Conservation (phyloP, 352 stramenopile species). For the Pythium scleroteichum region DNA sequence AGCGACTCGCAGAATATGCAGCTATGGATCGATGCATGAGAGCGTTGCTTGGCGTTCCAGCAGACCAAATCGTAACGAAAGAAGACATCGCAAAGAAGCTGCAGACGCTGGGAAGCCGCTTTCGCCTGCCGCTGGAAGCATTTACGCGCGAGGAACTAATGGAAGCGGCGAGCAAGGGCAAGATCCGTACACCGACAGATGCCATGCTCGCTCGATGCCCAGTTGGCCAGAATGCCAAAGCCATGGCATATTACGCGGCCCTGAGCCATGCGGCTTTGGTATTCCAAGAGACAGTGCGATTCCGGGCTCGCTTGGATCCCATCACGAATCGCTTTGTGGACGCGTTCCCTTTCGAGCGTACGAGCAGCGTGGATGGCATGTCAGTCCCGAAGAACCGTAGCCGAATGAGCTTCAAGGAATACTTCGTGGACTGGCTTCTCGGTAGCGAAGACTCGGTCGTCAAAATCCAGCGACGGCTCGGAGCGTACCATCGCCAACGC, state of each 20-base stretch:
- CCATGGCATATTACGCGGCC: constrained; percentile 71
- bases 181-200: constrained; percentile 54
- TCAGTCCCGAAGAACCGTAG: constrained; percentile 49
- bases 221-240: constrained; percentile 44
- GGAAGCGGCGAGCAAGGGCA: constrained; percentile 37
- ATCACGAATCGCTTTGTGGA: constrained; percentile 42
- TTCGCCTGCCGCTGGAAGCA: constrained; percentile 54
- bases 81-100: constrained; percentile 65
- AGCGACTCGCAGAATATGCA: constrained; percentile 57
- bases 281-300: constrained; percentile 62
- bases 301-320: constrained; percentile 48
- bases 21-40: constrained; percentile 67
- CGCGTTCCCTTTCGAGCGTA: constrained; percentile 41
- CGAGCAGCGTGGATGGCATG: constrained; percentile 40
- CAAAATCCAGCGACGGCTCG: constrained; percentile 44
- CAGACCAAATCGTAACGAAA: constrained; percentile 64
- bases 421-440: constrained; percentile 62
- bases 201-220: constrained; percentile 51
- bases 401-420: constrained; percentile 44
- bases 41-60: constrained; percentile 40
- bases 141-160: constrained; percentile 69
- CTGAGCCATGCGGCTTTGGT: constrained; percentile 57
- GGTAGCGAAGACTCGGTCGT: constrained; percentile 52
- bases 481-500: constrained; percentile 50
- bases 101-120: constrained; percentile 33